Evolutionary conservation across 2,329 filamentous ascomycete genomes (phyloP), one percentile per base, ranked within the genome.

Genomic region (Podosphaera xanthii): DNA sequence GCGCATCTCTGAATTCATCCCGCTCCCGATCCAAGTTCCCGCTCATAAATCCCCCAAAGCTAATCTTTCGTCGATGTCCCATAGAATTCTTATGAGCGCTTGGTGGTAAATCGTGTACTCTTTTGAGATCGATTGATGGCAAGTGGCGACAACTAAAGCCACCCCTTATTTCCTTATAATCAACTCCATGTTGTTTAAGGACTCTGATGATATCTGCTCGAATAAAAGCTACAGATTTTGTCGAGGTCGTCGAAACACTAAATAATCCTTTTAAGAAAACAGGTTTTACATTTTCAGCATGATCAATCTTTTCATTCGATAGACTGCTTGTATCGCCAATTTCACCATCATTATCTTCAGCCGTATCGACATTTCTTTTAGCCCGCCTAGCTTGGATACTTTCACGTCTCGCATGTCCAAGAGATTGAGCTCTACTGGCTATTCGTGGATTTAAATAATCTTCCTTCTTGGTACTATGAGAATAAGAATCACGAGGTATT

Each of bases 191-290:
- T 69, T 91, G 84, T 64, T 83, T 84, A 58, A 98, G 73, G 2
- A 97, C 92, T 57, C 91, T 80, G 68, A 94, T 94, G 65, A 98
- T 87, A 68, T 98, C 92, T 5, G 82, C 76, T 46, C 91, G 82
- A 62, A 98, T 98, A 61, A 88, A 82, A 10, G 52, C 40, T 44
- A 97, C 80, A 0, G 91, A 87, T 69, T 94, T 94, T 68, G 84
- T 92, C 60, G 89, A 96, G 5, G 92, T 98, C 0, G 92, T 98
- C 3, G 88, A 94, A 59, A 97, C 92, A 67, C 91, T 97, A 73
- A 98, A 97, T 22, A 98, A 77, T 3, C 92, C 92, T 71, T 97
- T 98, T 60, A 98, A 79, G 70, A 86, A 97, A 2, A 97, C 92
- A 0, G 92, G 92, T 70, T 95, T 96, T 58, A 91, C 83, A 61